A percentile compares a stretch with the other conserved stretches of the same genome.
Conservation (phyloP, 129 eudicot genomes). For the Erigeron canadensis region DNA sequence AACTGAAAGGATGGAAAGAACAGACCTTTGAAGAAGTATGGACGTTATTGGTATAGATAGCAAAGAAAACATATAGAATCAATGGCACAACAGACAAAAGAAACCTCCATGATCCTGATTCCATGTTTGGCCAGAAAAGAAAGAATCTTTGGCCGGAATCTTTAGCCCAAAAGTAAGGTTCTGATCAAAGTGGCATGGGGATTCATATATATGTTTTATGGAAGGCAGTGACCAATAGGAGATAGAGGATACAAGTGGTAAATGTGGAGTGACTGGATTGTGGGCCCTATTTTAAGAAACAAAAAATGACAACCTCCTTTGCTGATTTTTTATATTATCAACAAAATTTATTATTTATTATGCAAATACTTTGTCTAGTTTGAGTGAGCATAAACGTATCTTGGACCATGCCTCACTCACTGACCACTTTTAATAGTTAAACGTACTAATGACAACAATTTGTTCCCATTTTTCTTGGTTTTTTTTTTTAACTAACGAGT, state of each 20-base stretch:
- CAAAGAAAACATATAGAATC: slow-evolving; percentile 15
- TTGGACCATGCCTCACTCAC: no score
- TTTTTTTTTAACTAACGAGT: no score
- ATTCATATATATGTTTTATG: slow-evolving; percentile 21
- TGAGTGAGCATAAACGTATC: no score
- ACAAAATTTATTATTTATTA: no score
- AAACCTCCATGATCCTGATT: slow-evolving; percentile 33
- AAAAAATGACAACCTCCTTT: slow-evolving; percentile 10
- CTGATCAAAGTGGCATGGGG: neutral
- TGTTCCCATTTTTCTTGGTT: no score
- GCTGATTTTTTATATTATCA: no score
- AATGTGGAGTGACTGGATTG: neutral
- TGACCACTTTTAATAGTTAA: no score
- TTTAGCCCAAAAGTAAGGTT: neutral
- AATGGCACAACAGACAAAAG: slow-evolving; percentile 29
- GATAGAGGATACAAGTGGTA: slow-evolving; percentile 13
- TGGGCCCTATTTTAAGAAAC: neutral
- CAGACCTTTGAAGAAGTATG: slow-evolving; percentile 24
- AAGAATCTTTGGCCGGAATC: neutral
- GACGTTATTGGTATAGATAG: slow-evolving; percentile 5
- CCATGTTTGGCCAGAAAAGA: slow-evolving; percentile 22
- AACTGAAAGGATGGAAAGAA: neutral
- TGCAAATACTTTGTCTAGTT: no score
- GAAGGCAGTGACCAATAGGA: neutral
- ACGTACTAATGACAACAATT: no score